A percentile compares a stretch with the other conserved stretches of the same genome.
Conservation (phyloP, 768 basidiomycete genomes). For the Pleurotus platypus region DNA sequence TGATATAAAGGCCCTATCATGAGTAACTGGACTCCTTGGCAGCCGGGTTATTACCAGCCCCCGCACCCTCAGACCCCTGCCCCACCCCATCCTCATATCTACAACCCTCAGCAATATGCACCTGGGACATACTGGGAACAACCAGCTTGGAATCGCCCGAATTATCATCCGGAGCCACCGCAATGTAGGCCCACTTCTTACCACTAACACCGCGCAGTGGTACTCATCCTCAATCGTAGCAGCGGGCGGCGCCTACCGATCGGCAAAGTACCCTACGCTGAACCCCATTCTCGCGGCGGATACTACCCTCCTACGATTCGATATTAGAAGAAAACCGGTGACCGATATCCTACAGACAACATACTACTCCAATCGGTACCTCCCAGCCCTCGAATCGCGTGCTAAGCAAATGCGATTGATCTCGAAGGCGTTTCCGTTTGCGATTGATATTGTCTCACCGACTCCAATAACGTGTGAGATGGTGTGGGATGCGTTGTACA, state of each 20-base stretch:
- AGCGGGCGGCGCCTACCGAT: slow-evolving; percentile 16
- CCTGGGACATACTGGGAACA: not conserved
- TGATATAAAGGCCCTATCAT: not conserved
- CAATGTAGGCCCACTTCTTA: not conserved
- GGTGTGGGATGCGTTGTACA: slow-evolving; percentile 53
- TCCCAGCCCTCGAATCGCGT: slow-evolving; percentile 32
- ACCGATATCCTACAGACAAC: slow-evolving; percentile 38
- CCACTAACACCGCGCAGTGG: not conserved
- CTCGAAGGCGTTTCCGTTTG: slow-evolving; percentile 64
- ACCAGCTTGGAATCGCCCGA: slow-evolving; percentile 6
- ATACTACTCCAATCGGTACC: slow-evolving; percentile 33
- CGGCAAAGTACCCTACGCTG: slow-evolving; percentile 44
- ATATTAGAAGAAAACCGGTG: slow-evolving; percentile 40
- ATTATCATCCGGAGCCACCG: not conserved
- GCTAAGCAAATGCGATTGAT: slow-evolving; percentile 48
- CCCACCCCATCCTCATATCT: not conserved
- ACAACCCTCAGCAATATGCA: slow-evolving; percentile 1
- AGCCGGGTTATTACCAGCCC: slow-evolving; percentile 2
- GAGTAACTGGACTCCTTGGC: slow-evolving; percentile 5
- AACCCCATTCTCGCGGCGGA: slow-evolving; percentile 53
- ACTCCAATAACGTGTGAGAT: slow-evolving; percentile 40
- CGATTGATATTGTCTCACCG: slow-evolving; percentile 46
- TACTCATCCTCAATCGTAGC: not conserved
- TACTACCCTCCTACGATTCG: slow-evolving; percentile 45
- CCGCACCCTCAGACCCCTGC: not conserved